Percentiles rank a stretch among this genome's conserved stretches.
Evolutionary conservation across 2,329 filamentous ascomycete species (phyloP).

Genomic region (Furcasterigmium sp.): DNA sequence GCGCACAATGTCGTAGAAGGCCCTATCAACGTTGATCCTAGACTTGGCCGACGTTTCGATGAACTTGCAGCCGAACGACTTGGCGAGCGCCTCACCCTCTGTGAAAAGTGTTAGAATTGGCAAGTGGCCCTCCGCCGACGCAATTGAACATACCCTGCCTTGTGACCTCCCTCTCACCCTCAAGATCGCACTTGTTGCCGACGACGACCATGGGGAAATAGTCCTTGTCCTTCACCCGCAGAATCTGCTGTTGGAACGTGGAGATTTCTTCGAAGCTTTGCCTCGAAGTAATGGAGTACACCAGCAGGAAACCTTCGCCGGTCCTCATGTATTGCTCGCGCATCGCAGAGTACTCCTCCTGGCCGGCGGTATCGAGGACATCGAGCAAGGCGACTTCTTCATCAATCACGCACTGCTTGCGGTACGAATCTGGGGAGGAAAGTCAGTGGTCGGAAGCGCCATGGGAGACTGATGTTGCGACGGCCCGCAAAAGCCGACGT

Average conservation of each 20-base stretch:
- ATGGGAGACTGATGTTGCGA: constrained; percentile 2
- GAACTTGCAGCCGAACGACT: constrained; percentile 92
- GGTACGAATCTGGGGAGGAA: constrained; percentile 76
- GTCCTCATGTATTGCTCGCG: constrained; percentile 99
- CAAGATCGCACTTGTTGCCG: constrained; percentile 98
- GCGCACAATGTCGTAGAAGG: constrained; percentile 96
- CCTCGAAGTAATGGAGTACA: constrained; percentile 96
- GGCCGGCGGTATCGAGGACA: constrained; percentile 94
- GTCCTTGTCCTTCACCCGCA: constrained; percentile 98
- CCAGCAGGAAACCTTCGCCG: constrained; percentile 93
- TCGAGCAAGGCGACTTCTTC: constrained; percentile 97
- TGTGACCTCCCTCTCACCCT: constrained; percentile 84
- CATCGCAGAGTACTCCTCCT: constrained; percentile 99
- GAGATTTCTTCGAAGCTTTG: constrained; percentile 98
- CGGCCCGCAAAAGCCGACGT: constrained; percentile 25
- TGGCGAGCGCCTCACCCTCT: constrained; percentile 88
- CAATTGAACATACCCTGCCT: constrained; percentile 71
- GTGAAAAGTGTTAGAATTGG: constrained; percentile 12
- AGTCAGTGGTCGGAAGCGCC: constrained; percentile 10
- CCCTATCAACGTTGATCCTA: constrained; percentile 95
- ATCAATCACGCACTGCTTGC: constrained; percentile 99
- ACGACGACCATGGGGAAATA: constrained; percentile 99
- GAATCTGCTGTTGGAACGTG: constrained; percentile 97
- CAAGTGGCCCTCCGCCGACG: not conserved
- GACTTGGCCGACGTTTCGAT: constrained; percentile 99